Base-by-base conservation (phyloP, 2,329 filamentous ascomycete genomes). In the Stenocarpella maydis region DNA sequence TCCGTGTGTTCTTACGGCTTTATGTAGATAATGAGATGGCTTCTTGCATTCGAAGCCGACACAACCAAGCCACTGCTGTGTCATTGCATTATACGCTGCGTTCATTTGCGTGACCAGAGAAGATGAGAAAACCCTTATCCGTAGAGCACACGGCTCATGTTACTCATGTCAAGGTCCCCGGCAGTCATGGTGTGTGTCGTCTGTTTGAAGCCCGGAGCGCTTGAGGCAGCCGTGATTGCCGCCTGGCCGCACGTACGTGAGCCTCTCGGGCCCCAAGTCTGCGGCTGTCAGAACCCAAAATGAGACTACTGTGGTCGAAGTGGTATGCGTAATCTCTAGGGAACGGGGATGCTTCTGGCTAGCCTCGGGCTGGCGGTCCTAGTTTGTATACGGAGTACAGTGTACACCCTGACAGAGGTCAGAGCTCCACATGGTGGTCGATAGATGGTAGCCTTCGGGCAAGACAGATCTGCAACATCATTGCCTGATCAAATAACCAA, bases 21-120 rank as follows among this genome's bases (percentile, higher is more conserved):
- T 24, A 61, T 47, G 58, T 61, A 47, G 28, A 61, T 34, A 61
- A 61, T 19, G 58, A 61, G 58, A 34, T 19, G 41, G 41, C 41
- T 37, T 61, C 52, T 47, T 15, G 17, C 26, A 6, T 10, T 47
- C 19, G 26, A 61, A 31, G 41, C 55, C 55, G 34, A 47, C 24
- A 61, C 41, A 24, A 24, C n/a, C 26, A 8, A 15, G 26, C 43
- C 14, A 34, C 28, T 47, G 58, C 41, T 5, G 15, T 34, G 37
- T n/a, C 55, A 19, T 34, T n/a, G 6, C 2, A 28, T 9, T 28
- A 0, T 9, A 10, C 28, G 21, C 26, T 10, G 26, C 2, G 6
- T 34, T 31, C 41, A 34, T 31, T n/a, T 31, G 15, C 10, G 6
- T 17, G 39, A 41, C 19, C 21, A 7, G 17, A 21, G 24, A 61